Evolutionary conservation across 139 green algal genomes (phyloP).

Genomic region (Deuterostichococcus epilithicus): DNA sequence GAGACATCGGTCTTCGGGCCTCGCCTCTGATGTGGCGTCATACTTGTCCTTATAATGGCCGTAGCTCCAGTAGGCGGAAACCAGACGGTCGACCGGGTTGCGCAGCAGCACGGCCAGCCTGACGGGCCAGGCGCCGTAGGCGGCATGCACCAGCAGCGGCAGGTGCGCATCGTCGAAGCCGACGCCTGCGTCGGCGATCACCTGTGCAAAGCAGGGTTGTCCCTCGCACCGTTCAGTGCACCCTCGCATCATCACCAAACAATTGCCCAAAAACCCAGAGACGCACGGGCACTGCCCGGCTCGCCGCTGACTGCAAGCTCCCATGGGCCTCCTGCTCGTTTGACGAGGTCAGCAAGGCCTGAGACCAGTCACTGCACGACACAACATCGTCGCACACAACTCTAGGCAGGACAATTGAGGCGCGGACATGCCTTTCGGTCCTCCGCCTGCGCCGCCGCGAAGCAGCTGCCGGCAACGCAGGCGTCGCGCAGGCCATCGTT

Average conservation of each 20-base stretch:
- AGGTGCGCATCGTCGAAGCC: background rate
- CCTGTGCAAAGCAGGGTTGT: too few relatives aligned
- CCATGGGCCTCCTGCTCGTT: too few relatives aligned
- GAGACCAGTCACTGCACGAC: too few relatives aligned
- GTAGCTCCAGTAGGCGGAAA: conserved; percentile 28
- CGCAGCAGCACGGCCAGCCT: conserved; percentile 34
- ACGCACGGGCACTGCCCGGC: too few relatives aligned
- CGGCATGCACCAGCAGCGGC: conserved; percentile 29
- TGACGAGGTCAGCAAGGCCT: too few relatives aligned
- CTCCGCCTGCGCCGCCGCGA: conserved; percentile 11
- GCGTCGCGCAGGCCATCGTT: conserved; percentile 10
- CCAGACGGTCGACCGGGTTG: conserved; percentile 28
- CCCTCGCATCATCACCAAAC: too few relatives aligned
- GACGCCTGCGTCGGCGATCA: background rate
- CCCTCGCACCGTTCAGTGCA: too few relatives aligned
- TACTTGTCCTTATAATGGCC: conserved; percentile 9
- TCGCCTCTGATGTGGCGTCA: background rate
- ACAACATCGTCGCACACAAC: too few relatives aligned
- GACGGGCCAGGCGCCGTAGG: conserved; percentile 27
- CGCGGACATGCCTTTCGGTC: conserved; percentile 31
- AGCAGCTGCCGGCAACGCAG: conserved; percentile 25
- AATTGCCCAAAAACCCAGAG: too few relatives aligned
- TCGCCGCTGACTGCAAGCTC: too few relatives aligned
- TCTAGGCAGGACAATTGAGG: too few relatives aligned
- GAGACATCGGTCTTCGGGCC: too few relatives aligned